These are phyloP conservation scores for Collybia sordida DNA, from an alignment of 768 basidiomycete species.

Conservation along the genomic window DNA sequence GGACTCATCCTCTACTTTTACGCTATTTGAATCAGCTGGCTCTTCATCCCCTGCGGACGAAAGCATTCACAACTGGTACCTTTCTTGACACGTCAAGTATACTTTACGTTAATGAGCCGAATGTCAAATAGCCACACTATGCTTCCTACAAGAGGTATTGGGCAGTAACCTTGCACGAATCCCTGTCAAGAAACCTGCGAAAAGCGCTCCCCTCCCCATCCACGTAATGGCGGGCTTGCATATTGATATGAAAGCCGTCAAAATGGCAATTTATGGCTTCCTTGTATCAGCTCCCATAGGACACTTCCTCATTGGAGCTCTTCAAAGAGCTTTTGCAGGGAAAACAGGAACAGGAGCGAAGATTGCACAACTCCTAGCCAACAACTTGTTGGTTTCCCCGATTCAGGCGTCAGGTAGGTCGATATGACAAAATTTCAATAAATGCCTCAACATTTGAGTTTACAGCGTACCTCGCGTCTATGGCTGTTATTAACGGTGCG, in stretches of 20 bases:
- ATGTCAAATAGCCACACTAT: conserved; percentile 41
- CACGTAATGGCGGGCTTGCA: conserved; percentile 56
- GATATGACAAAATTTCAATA: background rate
- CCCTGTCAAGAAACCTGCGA: conserved; percentile 47
- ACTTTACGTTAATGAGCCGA: background rate
- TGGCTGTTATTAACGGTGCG: conserved; percentile 85
- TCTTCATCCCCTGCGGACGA: conserved; percentile 73
- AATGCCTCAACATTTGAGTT: background rate
- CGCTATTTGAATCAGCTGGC: conserved; percentile 71
- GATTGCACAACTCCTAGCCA: conserved; percentile 72
- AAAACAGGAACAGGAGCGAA: conserved; percentile 62
- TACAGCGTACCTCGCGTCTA: conserved; percentile 70
- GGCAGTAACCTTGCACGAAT: conserved; percentile 69
- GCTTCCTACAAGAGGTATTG: conserved; percentile 79
- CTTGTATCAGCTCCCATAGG: conserved; percentile 80
- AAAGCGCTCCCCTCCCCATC: conserved; percentile 52
- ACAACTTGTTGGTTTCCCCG: conserved; percentile 75
- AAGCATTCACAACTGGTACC: conserved; percentile 71
- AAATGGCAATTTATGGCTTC: conserved; percentile 85
- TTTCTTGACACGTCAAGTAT: background rate
- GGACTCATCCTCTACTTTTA: conserved; percentile 51
- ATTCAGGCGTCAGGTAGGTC: conserved; percentile 66
- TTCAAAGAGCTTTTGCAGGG: conserved; percentile 79
- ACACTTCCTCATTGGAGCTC: conserved; percentile 67
- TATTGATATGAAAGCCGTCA: conserved; percentile 69